These are phyloP conservation scores for Fusarium chuoi DNA, from an alignment of 2,329 filamentous ascomycete species.

Conservation along the genomic window DNA sequence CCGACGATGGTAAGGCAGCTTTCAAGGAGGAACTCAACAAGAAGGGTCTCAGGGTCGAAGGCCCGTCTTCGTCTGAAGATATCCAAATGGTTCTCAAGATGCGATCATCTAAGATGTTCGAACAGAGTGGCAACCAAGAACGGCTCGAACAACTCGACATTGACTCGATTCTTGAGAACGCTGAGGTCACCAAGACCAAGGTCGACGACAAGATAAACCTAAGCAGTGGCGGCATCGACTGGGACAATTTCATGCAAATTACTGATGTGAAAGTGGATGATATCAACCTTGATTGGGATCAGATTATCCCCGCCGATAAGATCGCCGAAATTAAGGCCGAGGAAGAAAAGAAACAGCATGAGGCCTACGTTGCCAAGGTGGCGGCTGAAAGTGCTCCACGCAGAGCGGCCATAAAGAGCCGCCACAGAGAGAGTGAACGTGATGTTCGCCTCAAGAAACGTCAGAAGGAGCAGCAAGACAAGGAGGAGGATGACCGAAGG, in stretches of 20 bases:
- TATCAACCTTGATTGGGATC: conserved; percentile 87
- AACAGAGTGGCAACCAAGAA: conserved; percentile 95
- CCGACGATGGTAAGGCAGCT: conserved; percentile 90
- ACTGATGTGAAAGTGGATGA: conserved; percentile 96
- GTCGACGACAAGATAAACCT: conserved; percentile 91
- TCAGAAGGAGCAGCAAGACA: conserved; percentile 71
- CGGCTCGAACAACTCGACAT: conserved; percentile 98
- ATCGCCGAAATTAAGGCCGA: conserved; percentile 89
- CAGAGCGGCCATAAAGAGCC: conserved; percentile 71
- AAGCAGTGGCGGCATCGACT: conserved; percentile 83
- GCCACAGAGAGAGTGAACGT: conserved; percentile 68
- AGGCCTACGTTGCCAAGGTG: conserved; percentile 82
- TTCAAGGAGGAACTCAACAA: conserved; percentile 80
- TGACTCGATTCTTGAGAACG: conserved; percentile 95
- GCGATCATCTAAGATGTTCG: conserved; percentile 99
- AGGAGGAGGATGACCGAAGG: conserved; percentile 75
- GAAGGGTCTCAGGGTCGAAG: conserved; percentile 77
- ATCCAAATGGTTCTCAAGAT: conserved; percentile 97
- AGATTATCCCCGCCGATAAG: conserved; percentile 95
- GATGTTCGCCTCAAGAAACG: conserved; percentile 75
- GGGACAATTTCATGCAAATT: conserved; percentile 97
- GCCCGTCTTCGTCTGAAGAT: conserved; percentile 91
- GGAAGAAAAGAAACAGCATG: conserved; percentile 85
- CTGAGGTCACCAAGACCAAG: conserved; percentile 96
- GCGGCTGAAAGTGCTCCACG: conserved; percentile 88